These are phyloP conservation scores for Leccinum aurantiacum DNA, from an alignment of 768 basidiomycete genomes.

Conservation along the genomic window DNA sequence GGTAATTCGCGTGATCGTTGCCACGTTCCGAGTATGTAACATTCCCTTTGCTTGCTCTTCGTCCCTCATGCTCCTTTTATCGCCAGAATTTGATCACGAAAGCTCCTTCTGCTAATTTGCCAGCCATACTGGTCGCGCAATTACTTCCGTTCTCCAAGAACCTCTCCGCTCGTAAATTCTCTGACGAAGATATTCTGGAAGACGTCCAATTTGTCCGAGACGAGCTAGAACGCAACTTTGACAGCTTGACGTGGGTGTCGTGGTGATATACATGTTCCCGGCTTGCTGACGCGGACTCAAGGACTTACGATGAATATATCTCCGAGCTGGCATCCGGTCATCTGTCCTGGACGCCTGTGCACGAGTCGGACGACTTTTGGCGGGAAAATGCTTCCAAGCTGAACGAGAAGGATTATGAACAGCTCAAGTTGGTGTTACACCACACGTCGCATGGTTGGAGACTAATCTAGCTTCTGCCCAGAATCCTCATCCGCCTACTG, in stretches of 20 bases:
- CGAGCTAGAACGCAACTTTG: conserved; percentile 81
- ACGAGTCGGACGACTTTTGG: conserved; percentile 98
- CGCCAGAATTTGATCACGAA: conserved; percentile 83
- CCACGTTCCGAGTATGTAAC: conserved; percentile 77
- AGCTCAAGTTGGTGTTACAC: conserved; percentile 64
- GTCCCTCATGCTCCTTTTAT: conserved; percentile 5
- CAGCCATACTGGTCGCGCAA: conserved; percentile 88
- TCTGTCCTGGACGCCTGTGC: conserved; percentile 93
- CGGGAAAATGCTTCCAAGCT: conserved; percentile 88
- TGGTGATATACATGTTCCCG: background rate
- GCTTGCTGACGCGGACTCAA: conserved; percentile 31
- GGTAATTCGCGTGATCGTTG: conserved; percentile 88
- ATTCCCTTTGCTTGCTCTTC: background rate
- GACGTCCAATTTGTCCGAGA: conserved; percentile 87
- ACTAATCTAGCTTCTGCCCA: conserved; percentile 31
- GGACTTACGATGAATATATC: conserved; percentile 94
- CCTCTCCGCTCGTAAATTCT: conserved; percentile 81
- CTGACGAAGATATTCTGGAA: conserved; percentile 92
- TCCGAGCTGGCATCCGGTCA: conserved; percentile 90
- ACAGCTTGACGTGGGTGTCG: conserved; percentile 79
- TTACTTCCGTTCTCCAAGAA: conserved; percentile 86
- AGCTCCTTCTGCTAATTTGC: conserved; percentile 84
- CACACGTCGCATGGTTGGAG: background rate
- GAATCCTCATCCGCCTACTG: conserved; percentile 73
- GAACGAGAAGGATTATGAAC: conserved; percentile 80